These are phyloP conservation scores for Talaromyces sp. DNA, from an alignment of 2,329 filamentous ascomycete genomes.

Conservation along the genomic window DNA sequence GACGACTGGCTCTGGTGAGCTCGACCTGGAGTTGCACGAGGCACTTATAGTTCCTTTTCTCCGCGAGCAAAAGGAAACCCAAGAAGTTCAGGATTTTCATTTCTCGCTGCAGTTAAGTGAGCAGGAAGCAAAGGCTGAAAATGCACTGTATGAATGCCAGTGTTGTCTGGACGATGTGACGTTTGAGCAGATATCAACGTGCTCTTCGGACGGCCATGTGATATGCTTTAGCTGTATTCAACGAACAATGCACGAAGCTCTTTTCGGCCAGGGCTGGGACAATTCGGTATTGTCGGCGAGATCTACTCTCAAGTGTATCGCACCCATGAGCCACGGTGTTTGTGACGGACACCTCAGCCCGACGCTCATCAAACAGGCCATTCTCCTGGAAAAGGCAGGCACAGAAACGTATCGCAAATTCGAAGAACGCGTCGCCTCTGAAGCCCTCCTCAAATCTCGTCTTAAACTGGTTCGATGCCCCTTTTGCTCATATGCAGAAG, in stretches of 20 bases:
- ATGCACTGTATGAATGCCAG: slow-evolving; percentile 43
- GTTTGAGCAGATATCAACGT: slow-evolving; percentile 44
- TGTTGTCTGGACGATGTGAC: slow-evolving; percentile 43
- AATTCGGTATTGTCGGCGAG: slow-evolving; percentile 67
- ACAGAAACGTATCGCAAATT: slow-evolving; percentile 67
- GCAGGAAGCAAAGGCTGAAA: slow-evolving; percentile 34
- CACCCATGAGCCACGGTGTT: slow-evolving; percentile 58
- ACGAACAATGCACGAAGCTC: slow-evolving; percentile 73
- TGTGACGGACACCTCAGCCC: slow-evolving; percentile 70
- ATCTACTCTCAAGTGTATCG: slow-evolving; percentile 77
- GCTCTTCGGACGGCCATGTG: slow-evolving; percentile 37
- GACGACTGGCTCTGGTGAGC: slow-evolving; percentile 35
- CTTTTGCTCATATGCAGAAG: slow-evolving; percentile 86
- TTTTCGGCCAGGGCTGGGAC: slow-evolving; percentile 90
- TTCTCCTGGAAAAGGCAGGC: slow-evolving; percentile 64
- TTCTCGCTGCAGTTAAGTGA: slow-evolving; percentile 39
- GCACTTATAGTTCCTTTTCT: slow-evolving; percentile 33
- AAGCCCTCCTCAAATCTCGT: slow-evolving; percentile 65
- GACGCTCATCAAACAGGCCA: slow-evolving; percentile 64
- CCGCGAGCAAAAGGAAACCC: slow-evolving; percentile 27
- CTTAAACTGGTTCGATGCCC: slow-evolving; percentile 77
- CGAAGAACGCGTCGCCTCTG: slow-evolving; percentile 71
- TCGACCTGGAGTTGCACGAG: slow-evolving; percentile 37
- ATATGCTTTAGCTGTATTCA: slow-evolving; percentile 68
- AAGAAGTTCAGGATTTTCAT: slow-evolving; percentile 30